Base-by-base conservation (phyloP, 768 basidiomycete species). In the Cystofilobasidium macerans region DNA sequence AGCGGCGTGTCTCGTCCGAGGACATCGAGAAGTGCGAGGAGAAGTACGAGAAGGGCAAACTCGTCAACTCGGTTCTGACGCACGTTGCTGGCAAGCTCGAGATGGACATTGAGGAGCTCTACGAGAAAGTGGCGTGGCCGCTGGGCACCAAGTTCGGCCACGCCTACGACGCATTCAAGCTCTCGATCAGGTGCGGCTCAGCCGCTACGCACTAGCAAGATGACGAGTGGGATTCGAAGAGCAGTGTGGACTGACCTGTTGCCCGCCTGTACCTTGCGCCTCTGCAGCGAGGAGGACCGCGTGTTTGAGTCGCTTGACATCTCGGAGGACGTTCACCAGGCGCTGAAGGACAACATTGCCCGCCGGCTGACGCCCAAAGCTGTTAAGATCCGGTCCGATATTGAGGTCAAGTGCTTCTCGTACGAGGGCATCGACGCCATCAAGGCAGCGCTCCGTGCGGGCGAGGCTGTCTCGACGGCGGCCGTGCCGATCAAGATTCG, bases 21-120 rank as follows among this genome's bases (percentile, higher is more conserved):
- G 95, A 98, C 75, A 94, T 99, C 74, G 84, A 86, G n/a, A 95
- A 95, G 78, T 98, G 95, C 78, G 94, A 98, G 76, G 94, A 97
- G 72, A 85, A 90, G 48, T 99, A 89, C 77, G 91, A 94, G 83
- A 99, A 99, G 78, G 92, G 89, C 20, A 95, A 95, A 79, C 85
- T 90, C 1, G 92, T 98, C 30, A 86, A 91, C 45, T 91, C 88
- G 14, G 92, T 94, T 75, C 84, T 92, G 78, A 83, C 90, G 22
- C 89, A 93, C 73, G 79, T 80, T 16, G 75, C 78, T 0, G 77
- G 78, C 69, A 79, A 78, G 74, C 72, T 74, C 53, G 75, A 72
- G 54, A 71, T 73, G 53, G 75, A 77, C 26, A 79, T 95, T 58
- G 92, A 95, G 75, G 81, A 82, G 71, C 77, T 99, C 42, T 97